These are phyloP conservation scores for Eremomyces bilateralis DNA, from an alignment of 495 filamentous ascomycete genomes.

Conservation along the genomic window DNA sequence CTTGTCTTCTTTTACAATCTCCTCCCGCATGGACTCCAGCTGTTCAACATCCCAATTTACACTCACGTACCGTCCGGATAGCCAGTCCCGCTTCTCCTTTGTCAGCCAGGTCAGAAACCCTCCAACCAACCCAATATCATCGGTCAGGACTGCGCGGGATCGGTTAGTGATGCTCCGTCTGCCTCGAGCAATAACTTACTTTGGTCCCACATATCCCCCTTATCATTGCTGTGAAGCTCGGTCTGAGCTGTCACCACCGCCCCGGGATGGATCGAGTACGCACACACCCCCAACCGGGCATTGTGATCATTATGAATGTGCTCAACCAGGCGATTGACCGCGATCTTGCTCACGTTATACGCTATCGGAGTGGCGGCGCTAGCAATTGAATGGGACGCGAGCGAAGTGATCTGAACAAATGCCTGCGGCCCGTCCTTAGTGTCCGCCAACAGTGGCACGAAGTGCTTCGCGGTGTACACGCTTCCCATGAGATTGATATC, in stretches of 20 bases:
- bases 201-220: slow-evolving; percentile 5
- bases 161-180: too few species aligned
- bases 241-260: slow-evolving; percentile 15
- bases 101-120: slow-evolving; percentile 10
- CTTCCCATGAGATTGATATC: slow-evolving; percentile 12
- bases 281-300: slow-evolving; percentile 7
- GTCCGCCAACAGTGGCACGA: slow-evolving; percentile 8
- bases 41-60: slow-evolving; percentile 11
- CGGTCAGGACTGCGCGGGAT: slow-evolving; percentile 7
- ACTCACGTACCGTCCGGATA: slow-evolving; percentile 11
- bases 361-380: slow-evolving; percentile 7
- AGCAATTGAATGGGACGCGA: slow-evolving; percentile 4
- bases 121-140: slow-evolving; percentile 10
- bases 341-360: slow-evolving; percentile 11
- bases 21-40: slow-evolving; percentile 5
- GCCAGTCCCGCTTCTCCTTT: slow-evolving; percentile 10
- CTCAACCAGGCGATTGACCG: slow-evolving; percentile 10
- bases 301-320: slow-evolving; percentile 9
- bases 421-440: slow-evolving; percentile 9
- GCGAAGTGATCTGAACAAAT: slow-evolving; percentile 8
- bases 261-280: slow-evolving; percentile 16
- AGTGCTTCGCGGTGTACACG: slow-evolving; percentile 6
- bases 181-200: too few species aligned
- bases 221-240: slow-evolving; percentile 1
- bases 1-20: slow-evolving; percentile 8